Evolutionary conservation across 345 rosid species (phyloP).

Genomic region (Triadica sebifera): DNA sequence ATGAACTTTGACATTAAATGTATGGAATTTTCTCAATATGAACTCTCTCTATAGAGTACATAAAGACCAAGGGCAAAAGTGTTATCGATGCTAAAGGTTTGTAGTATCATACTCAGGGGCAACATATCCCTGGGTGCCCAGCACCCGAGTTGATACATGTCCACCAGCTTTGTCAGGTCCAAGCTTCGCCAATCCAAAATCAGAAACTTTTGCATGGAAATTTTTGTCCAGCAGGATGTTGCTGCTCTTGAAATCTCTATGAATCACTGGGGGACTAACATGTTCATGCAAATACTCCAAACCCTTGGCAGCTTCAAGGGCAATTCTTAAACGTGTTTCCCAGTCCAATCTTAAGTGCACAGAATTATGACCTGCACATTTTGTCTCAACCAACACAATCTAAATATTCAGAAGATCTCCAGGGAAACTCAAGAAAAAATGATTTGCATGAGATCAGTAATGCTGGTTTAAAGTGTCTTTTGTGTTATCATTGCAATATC

Average conservation of each 20-base stretch:
- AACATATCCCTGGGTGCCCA: constrained; percentile 36
- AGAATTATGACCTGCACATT: constrained; percentile 53
- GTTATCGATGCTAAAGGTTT: not conserved
- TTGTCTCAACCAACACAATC: constrained; percentile 3
- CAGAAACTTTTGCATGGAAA: constrained; percentile 32
- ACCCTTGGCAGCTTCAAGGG: constrained; percentile 37
- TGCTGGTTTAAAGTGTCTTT: not conserved
- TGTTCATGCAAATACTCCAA: constrained; percentile 36
- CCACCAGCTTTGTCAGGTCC: constrained; percentile 32
- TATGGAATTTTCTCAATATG: not conserved
- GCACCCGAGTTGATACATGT: constrained; percentile 32
- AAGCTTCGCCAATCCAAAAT: constrained; percentile 35
- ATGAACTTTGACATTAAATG: not conserved
- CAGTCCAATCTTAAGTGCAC: constrained; percentile 23
- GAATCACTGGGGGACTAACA: constrained; percentile 35
- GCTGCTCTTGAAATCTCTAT: constrained; percentile 32
- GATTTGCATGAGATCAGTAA: not conserved
- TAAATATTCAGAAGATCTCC: not conserved
- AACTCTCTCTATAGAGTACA: not conserved
- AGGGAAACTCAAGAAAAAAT: not conserved
- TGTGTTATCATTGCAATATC: not conserved
- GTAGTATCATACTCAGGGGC: constrained; percentile 23
- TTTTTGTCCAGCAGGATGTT: constrained; percentile 30
- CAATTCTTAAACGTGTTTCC: constrained; percentile 33
- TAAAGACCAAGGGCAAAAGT: not conserved